Conservation (phyloP, 1,139 yeast genomes). For the Schwanniomyces etchellsii region DNA sequence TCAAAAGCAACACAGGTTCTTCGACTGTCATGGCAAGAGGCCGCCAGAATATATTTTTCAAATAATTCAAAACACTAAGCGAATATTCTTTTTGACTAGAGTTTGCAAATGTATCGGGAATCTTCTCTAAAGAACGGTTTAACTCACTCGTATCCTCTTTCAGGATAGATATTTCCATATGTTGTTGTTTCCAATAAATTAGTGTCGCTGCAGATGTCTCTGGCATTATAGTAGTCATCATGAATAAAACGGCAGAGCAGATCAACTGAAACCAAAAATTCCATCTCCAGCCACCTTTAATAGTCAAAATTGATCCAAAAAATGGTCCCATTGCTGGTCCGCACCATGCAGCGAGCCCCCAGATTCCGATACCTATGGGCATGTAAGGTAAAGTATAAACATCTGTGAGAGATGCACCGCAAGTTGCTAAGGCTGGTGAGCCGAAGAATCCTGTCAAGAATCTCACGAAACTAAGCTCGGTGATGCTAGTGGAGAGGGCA, state of each 20-base stretch:
- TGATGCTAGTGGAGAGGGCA: slow-evolving; percentile 23
- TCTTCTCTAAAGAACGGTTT: slow-evolving; percentile 23
- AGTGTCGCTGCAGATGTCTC: slow-evolving; percentile 29
- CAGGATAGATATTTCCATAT: too few relatives aligned
- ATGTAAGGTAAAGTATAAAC: slow-evolving; percentile 18
- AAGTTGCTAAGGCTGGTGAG: slow-evolving; percentile 28
- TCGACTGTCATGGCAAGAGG: slow-evolving; percentile 37
- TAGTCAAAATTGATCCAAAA: slow-evolving; percentile 25
- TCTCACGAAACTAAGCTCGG: slow-evolving; percentile 24
- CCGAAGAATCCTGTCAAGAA: slow-evolving; percentile 29
- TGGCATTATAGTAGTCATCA: slow-evolving; percentile 24
- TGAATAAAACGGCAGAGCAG: slow-evolving; percentile 20
- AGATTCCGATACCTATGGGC: slow-evolving; percentile 27
- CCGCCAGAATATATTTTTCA: slow-evolving; percentile 44
- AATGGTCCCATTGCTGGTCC: slow-evolving; percentile 36
- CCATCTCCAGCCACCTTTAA: slow-evolving; percentile 31
- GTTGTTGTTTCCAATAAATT: slow-evolving; percentile 26
- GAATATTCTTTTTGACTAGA: slow-evolving; percentile 13
- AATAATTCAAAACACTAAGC: slow-evolving; percentile 16
- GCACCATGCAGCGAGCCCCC: slow-evolving; percentile 31
- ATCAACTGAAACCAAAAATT: slow-evolving; percentile 34
- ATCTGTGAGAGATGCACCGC: slow-evolving; percentile 29
- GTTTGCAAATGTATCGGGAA: too few relatives aligned
- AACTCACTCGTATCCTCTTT: slow-evolving; percentile 29
- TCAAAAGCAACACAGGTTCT: slow-evolving; percentile 42